Evolutionary conservation across 768 basidiomycete species (phyloP).

Genomic region (Leccinum variicolor): DNA sequence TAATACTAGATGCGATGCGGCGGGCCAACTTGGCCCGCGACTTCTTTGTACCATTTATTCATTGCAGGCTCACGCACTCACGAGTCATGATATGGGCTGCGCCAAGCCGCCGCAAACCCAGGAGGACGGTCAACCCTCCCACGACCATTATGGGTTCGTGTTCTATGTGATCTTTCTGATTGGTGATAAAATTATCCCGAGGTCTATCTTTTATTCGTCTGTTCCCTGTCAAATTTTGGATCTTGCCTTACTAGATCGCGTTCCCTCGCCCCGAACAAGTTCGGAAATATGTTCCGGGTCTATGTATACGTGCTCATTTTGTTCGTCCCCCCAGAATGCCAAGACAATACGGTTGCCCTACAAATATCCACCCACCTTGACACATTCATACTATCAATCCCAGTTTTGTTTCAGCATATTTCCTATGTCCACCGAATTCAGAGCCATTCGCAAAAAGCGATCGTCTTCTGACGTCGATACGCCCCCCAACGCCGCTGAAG

Average conservation of each 20-base stretch:
- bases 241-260: conserved; percentile 13
- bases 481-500: conserved; percentile 35
- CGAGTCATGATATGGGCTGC: conserved; percentile 3
- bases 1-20: neutral
- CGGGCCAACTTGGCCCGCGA: neutral
- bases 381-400: neutral
- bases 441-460: conserved; percentile 31
- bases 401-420: conserved; percentile 1
- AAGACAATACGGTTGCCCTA: conserved; percentile 22
- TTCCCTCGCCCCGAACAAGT: conserved; percentile 6
- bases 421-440: conserved; percentile 28
- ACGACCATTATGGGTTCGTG: conserved; percentile 19
- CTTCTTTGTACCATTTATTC: neutral
- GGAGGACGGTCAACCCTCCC: conserved; percentile 12
- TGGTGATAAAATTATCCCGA: conserved; percentile 17
- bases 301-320: conserved; percentile 3
- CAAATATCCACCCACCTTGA: conserved; percentile 24
- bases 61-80: neutral
- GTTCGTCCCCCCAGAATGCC: conserved; percentile 13
- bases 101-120: conserved; percentile 7
- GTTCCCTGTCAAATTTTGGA: conserved; percentile 6
- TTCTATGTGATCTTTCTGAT: conserved; percentile 13
- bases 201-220: conserved; percentile 8
- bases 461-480: conserved; percentile 15
- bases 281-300: conserved; percentile 10